Evolutionary conservation across 2,329 filamentous ascomycete species (phyloP), one percentile per base, ranked within the genome.

Genomic region (Paraphaeosphaeria minitans): DNA sequence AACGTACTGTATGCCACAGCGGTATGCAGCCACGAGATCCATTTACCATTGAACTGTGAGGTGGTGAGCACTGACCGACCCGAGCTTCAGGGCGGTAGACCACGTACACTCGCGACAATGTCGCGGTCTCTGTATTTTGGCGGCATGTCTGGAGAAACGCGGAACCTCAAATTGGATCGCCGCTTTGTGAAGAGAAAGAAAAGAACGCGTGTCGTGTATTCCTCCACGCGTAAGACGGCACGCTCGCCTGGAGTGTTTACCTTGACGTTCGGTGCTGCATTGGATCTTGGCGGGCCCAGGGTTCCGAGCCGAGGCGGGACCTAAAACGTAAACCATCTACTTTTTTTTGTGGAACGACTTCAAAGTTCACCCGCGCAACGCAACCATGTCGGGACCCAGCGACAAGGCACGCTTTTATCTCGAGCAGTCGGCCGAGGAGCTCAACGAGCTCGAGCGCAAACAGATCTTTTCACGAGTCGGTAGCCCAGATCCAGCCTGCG

Each of bases 351-450:
- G 42, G 46, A 41, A 48, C 49, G 33, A 39, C 31, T 39, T 49
- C 39, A 58, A 37, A 39, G 27, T 39, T 49, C 39, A 58, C 41
- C 13, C 48, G 53, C 56, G 13, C 60, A 70, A 71, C 33, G 70
- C 53, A 59, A 24, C 29, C 29, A 96, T 97, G 92, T 86, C 93
- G 1, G 89, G 87, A 43, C 89, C 95, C 58, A 89, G 91, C 63
- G 95, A 98, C 73, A 98, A 97, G 79, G 95, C 94, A 56, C 91
- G 94, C 58, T 98, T 94, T 79, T 97, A 91, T 78, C 85, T 98
- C 64, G 95, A 99, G 81, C 90, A 94, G 67, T 90, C 91, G 2
- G 91, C 97, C 45, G 92, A 93, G 16, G 93, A 98, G 77, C 85
- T 99, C 57, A 92, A 93, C 63, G 93, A 97, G 71, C 96, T 92